A percentile compares a stretch with the other conserved stretches of the same genome.
phyloP scores from a whole-genome alignment of 1,284 basidiomycete genomes.

The Moniliella sp. region DNA sequence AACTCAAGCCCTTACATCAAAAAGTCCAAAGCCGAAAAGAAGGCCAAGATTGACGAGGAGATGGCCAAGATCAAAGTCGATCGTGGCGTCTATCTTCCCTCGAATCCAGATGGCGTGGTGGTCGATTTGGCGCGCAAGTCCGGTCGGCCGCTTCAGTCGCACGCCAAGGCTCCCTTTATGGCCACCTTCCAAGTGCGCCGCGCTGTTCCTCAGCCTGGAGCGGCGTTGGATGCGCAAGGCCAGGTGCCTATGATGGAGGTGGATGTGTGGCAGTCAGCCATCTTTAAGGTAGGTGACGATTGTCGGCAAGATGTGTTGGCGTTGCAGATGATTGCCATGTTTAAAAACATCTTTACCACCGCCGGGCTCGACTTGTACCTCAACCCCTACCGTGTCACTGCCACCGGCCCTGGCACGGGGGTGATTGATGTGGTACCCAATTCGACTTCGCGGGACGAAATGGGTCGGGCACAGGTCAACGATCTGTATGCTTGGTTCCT shows the following conservation, averaged over 20 bases:
- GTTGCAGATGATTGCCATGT: constrained; percentile 89
- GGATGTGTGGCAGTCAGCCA: constrained; percentile 85
- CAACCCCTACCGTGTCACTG: constrained; percentile 88
- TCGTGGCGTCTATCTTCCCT: no score
- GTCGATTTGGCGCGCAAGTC: constrained; percentile 80
- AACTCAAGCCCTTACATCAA: constrained; percentile 84
- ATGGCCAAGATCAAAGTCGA: constrained; percentile 86
- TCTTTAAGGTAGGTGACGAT: constrained; percentile 99
- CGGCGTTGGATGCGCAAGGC: constrained; percentile 16
- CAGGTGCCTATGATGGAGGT: constrained; percentile 6
- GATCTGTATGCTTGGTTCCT: constrained; percentile 82
- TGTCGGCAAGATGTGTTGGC: constrained; percentile 89
- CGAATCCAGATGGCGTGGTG: no score
- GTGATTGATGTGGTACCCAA: constrained; percentile 98
- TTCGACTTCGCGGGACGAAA: constrained; percentile 90
- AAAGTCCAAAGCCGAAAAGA: no score
- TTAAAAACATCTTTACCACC: constrained; percentile 84
- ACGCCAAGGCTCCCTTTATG: constrained; percentile 99
- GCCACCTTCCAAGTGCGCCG: constrained; percentile 69
- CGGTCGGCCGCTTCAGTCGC: constrained; percentile 80
- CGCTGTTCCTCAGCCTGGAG: constrained; percentile 6
- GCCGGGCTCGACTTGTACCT: constrained; percentile 78
- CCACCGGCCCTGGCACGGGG: constrained; percentile 89
- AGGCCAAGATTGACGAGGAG: constrained; percentile 98
- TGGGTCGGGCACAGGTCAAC: constrained; percentile 95